These are phyloP conservation scores for Quercus mongolica DNA, from an alignment of 306 rosid genomes.

Conservation along the genomic window DNA sequence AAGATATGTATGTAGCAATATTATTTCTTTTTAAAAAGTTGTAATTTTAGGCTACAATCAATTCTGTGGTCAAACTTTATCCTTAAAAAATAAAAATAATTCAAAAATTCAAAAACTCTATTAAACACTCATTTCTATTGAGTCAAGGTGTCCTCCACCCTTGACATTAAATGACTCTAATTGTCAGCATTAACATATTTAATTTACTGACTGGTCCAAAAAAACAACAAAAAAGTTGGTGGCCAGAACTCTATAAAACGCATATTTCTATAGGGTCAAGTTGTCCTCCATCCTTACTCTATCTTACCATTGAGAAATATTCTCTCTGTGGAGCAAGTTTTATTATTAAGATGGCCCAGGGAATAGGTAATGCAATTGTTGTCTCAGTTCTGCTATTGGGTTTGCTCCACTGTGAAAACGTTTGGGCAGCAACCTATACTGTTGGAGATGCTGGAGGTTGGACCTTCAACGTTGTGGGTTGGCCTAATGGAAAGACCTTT, in stretches of 20 bases:
- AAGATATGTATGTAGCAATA: no score
- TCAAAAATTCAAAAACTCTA: no score
- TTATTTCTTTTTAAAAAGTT: no score
- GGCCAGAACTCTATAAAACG: background rate
- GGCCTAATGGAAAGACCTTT: background rate
- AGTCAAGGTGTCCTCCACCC: no score
- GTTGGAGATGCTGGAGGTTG: background rate
- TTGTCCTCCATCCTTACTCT: background rate
- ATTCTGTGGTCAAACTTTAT: no score
- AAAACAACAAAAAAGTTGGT: no score
- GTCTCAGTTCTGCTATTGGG: background rate
- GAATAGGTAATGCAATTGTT: background rate
- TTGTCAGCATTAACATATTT: no score
- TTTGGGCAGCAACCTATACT: background rate
- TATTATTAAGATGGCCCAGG: background rate
- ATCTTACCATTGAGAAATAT: background rate
- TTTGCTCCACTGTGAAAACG: background rate
- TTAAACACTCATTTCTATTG: no score
- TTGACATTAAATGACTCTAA: no score
- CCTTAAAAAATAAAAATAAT: no score
- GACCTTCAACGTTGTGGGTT: background rate
- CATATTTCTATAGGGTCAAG: background rate
- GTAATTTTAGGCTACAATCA: rapidly evolving
- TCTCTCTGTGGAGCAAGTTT: background rate
- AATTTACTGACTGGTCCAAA: no score